Conservation (phyloP, 1,284 basidiomycete genomes). For the Fomitopsis pinicola region DNA sequence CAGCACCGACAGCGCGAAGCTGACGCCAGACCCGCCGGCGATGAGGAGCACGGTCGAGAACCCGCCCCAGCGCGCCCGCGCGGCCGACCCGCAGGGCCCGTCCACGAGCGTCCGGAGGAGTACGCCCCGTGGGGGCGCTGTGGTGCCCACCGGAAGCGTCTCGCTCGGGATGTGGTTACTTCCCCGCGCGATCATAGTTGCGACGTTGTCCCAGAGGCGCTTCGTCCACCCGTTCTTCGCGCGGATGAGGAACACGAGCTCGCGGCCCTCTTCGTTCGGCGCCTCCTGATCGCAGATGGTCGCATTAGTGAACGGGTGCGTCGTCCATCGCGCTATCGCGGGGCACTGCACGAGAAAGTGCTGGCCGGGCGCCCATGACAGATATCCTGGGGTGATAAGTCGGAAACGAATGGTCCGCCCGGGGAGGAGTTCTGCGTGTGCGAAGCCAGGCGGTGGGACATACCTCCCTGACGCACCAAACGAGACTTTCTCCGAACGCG, state of each 20-base stretch:
- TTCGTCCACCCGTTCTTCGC: slow-evolving; percentile 76
- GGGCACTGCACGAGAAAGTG: slow-evolving; percentile 77
- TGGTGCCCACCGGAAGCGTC: slow-evolving; percentile 24
- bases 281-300: slow-evolving; percentile 59
- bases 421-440: slow-evolving; percentile 74
- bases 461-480: slow-evolving; percentile 26
- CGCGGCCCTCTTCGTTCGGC: slow-evolving; percentile 40
- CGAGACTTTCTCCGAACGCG: slow-evolving; percentile 8
- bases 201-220: slow-evolving; percentile 62
- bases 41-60: slow-evolving; percentile 68
- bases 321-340: slow-evolving; percentile 59
- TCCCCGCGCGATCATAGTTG: slow-evolving; percentile 28
- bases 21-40: slow-evolving; percentile 78
- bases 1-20: slow-evolving; percentile 71
- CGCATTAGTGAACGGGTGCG: slow-evolving; percentile 82
- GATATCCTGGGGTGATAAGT: slow-evolving; percentile 54
- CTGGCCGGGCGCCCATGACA: slow-evolving; percentile 77
- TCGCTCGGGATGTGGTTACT: slow-evolving; percentile 30
- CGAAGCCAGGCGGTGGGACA: slow-evolving; percentile 62
- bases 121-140: slow-evolving; percentile 43
- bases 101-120: slow-evolving; percentile 67
- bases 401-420: slow-evolving; percentile 77
- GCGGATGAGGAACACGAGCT: slow-evolving; percentile 73
- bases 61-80: slow-evolving; percentile 60
- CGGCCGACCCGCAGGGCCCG: slow-evolving; percentile 77